Evolutionary conservation across 148 eudicot genomes (phyloP), one percentile per base, ranked within the genome.

Genomic region (Mesembryanthemum crystallinum): DNA sequence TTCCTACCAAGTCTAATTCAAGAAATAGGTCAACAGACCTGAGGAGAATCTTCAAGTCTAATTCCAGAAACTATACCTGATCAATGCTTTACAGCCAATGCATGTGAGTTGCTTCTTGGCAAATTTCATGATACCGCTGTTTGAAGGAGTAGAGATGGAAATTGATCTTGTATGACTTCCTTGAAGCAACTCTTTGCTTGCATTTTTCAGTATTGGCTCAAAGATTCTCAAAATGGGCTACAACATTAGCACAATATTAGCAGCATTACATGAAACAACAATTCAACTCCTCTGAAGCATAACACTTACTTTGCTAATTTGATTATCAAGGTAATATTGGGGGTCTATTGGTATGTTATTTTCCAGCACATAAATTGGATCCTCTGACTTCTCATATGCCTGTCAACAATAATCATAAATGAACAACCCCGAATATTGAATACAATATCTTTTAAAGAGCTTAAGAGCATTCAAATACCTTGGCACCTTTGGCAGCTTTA

Each of bases 301-400:
- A 62, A 79, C 96, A 62, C 96, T 68, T 72, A 92, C 99, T 89
- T 96, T 96, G 78, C 90, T 88, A 71, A 96, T 89, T 83, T 96
- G 99, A 85, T 96, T 96, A 74, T 92, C 98, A 67, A 96, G 94
- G 89, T 96, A 96, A 84, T 96, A 96, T 0, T 91, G 87, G 67
- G 98, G 90, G 80, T 96, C 99, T 80, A 96, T 96, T 4, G 99
- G 99, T 75, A 96, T 91, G 84, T 88, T 96, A 78, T 96, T 91
- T 79, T 96, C 99, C 77, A 96, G 84, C 73, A 92, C 99, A 75
- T 83, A 96, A 73, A 96, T 96, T 59, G 99, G 99, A 85, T 96
- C 99, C 83, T 96, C 99, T 17, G 99, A 96, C 83, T 45, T 91
- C 82, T 96, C 99, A 81, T 96, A 96, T 60, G 99, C 98, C 99